These are phyloP conservation scores for Solanum bukasovii DNA, from an alignment of 257 asterid species.

Conservation along the genomic window DNA sequence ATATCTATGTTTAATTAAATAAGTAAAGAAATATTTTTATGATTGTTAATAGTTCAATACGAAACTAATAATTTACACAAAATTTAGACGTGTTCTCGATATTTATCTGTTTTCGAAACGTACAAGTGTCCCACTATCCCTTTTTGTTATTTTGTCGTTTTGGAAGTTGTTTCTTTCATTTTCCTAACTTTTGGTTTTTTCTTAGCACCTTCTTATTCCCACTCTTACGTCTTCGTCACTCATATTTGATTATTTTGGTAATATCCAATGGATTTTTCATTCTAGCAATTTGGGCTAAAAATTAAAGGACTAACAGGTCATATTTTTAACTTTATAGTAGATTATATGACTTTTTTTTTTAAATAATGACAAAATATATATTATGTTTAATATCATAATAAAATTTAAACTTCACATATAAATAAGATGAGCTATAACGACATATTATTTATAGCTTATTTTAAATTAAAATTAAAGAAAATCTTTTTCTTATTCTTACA, in stretches of 20 bases:
- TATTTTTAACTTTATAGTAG: not conserved
- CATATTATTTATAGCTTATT: not conserved
- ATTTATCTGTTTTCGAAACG: too few relatives aligned
- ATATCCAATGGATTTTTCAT: not conserved
- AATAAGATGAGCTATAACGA: not conserved
- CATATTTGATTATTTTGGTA: not conserved
- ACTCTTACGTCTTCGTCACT: not conserved
- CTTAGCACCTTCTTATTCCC: not conserved
- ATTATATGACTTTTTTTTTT: too few relatives aligned
- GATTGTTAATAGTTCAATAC: too few relatives aligned
- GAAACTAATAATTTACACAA: too few relatives aligned
- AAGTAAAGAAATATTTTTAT: fast-evolving
- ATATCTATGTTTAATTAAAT: too few relatives aligned
- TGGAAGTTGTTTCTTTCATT: not conserved
- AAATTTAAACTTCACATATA: not conserved
- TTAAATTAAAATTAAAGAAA: not conserved
- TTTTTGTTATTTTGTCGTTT: slow-evolving; percentile 17
- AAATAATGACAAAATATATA: too few relatives aligned
- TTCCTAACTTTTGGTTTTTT: not conserved
- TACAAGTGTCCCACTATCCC: not conserved
- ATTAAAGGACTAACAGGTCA: not conserved
- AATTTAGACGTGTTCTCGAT: too few relatives aligned
- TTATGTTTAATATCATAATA: not conserved
- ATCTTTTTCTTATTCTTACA: not conserved
- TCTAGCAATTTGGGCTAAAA: not conserved